phyloP scores from a whole-genome alignment of 192 early-diverging fungal species.

The Mortierella antarctica region DNA sequence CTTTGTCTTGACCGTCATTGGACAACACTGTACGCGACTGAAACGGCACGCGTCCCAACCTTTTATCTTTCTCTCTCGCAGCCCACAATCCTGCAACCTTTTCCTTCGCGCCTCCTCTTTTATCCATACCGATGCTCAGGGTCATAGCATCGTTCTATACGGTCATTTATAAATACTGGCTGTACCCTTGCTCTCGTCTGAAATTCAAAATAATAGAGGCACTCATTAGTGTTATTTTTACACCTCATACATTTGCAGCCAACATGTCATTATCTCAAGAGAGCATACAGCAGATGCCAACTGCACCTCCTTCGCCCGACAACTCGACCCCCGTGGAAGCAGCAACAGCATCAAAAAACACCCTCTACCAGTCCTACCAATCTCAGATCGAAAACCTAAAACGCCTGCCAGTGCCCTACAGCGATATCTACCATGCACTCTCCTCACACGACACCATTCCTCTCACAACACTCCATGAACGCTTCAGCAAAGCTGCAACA shows the following conservation, averaged over 20 bases:
- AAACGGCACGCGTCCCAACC: no score
- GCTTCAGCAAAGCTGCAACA: conserved; percentile 44
- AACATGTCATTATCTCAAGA: conserved; percentile 33
- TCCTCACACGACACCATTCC: conserved; percentile 49
- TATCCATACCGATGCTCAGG: no score
- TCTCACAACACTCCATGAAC: conserved; percentile 43
- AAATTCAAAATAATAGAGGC: no score
- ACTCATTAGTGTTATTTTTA: neutral
- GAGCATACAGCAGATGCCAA: neutral
- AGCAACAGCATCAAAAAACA: conserved; percentile 4
- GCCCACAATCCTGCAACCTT: neutral
- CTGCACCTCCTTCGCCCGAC: neutral
- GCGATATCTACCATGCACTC: conserved; percentile 56
- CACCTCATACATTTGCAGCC: conserved; percentile 3
- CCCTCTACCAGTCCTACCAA: conserved; percentile 43
- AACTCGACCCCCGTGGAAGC: neutral
- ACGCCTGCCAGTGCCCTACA: conserved; percentile 46
- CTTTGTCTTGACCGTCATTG: neutral
- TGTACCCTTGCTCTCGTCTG: no score
- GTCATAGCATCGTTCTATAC: no score
- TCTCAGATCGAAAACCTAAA: conserved; percentile 53
- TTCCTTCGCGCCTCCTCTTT: neutral
- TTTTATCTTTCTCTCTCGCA: neutral
- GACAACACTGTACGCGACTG: no score
- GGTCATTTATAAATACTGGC: no score